Percentiles rank a stretch among this genome's conserved stretches.
These are phyloP conservation scores for Kwoniella sp. DNA, from an alignment of 768 basidiomycete species.

Conservation along the genomic window DNA sequence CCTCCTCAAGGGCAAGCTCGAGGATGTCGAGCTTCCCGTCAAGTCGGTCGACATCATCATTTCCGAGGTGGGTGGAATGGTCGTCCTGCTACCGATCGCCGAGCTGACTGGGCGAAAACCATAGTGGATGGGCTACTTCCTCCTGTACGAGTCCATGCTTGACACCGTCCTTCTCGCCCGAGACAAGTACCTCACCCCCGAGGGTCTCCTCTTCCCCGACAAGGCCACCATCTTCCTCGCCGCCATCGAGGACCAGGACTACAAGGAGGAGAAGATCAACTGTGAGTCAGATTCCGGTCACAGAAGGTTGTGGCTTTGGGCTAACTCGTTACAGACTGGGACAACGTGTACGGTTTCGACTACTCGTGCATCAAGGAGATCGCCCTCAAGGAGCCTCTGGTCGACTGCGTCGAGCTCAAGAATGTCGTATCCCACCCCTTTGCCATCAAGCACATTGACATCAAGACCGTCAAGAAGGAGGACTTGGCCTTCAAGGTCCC, in stretches of 20 bases:
- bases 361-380: conserved; percentile 99
- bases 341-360: conserved; percentile 98
- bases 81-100: too few relatives aligned
- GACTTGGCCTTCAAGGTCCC: conserved; percentile 79
- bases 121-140: conserved; percentile 98
- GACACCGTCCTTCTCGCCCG: conserved; percentile 95
- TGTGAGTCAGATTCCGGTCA: too few relatives aligned
- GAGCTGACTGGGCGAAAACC: neutral
- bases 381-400: conserved; percentile 88
- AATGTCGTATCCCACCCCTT: conserved; percentile 90
- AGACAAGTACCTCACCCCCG: conserved; percentile 86
- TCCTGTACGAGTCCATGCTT: conserved; percentile 98
- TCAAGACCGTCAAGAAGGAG: conserved; percentile 88
- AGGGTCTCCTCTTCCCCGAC: conserved; percentile 93
- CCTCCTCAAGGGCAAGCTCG: conserved; percentile 95
- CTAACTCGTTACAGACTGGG: conserved; percentile 71
- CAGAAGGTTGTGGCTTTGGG: neutral
- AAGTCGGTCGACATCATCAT: conserved; percentile 96
- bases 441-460: conserved; percentile 85
- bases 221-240: conserved; percentile 86
- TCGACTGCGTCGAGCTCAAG: conserved; percentile 98
- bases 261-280: conserved; percentile 99
- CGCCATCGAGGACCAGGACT: conserved; percentile 98
- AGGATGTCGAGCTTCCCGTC: conserved; percentile 83
- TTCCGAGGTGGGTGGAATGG: conserved; percentile 67